phyloP scores from a whole-genome alignment of 1,284 basidiomycete species.

The Ceratobasidium sp. region DNA sequence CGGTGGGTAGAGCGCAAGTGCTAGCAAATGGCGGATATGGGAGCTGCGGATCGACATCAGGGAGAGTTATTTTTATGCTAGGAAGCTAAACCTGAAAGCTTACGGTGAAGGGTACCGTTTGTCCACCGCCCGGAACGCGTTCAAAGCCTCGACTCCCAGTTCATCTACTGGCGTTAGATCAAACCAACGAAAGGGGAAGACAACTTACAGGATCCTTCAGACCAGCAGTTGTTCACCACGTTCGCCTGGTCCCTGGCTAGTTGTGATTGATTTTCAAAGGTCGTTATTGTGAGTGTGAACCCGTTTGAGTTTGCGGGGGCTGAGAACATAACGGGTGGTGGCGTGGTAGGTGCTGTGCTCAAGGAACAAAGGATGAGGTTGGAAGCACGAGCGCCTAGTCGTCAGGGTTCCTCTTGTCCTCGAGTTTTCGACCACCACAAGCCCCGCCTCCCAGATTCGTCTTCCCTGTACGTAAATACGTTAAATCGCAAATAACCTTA shows the following conservation, averaged over 20 bases:
- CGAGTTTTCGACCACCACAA: constrained; percentile 17
- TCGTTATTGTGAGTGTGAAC: neutral
- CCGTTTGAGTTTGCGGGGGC: neutral
- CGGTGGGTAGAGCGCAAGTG: constrained; percentile 27
- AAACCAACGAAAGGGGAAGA: neutral
- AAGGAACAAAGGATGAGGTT: neutral
- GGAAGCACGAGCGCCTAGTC: neutral
- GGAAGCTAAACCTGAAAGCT: neutral
- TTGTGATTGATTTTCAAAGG: constrained; percentile 33
- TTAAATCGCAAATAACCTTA: neutral
- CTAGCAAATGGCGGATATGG: constrained; percentile 27
- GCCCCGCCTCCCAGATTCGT: neutral
- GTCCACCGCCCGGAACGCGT: constrained; percentile 24
- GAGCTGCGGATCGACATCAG: neutral
- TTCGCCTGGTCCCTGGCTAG: constrained; percentile 9
- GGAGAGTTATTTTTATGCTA: neutral
- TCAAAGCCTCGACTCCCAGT: constrained; percentile 30
- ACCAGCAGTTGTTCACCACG: constrained; percentile 41
- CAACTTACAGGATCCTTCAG: constrained; percentile 31
- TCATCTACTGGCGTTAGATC: constrained; percentile 16
- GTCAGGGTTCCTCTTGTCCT: neutral
- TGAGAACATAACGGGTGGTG: too few relatives aligned
- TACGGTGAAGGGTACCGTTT: constrained; percentile 25
- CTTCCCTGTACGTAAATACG: too few relatives aligned
- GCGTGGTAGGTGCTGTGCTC: neutral